These are phyloP conservation scores for Neoboletus brunneissimus DNA, from an alignment of 768 basidiomycete genomes.

Conservation along the genomic window DNA sequence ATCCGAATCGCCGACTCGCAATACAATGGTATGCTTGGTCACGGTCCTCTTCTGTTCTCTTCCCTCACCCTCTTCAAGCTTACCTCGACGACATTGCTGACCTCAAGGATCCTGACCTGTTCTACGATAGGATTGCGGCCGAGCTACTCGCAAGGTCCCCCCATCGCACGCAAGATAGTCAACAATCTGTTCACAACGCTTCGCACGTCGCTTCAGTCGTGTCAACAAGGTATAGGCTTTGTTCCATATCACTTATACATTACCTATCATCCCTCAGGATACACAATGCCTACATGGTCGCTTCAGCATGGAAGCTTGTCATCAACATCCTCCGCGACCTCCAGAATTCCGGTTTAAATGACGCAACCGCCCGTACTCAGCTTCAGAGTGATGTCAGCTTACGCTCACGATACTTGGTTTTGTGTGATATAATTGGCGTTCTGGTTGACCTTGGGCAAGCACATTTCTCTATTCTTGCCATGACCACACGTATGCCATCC, in stretches of 20 bases:
- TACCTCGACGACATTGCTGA: slow-evolving; percentile 68
- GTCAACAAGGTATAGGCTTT: slow-evolving; percentile 49
- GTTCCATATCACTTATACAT: background rate
- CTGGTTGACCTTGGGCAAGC: slow-evolving; percentile 62
- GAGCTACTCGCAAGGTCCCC: slow-evolving; percentile 56
- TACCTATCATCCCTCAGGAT: slow-evolving; percentile 44
- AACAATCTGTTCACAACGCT: slow-evolving; percentile 37
- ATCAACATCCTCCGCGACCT: slow-evolving; percentile 54
- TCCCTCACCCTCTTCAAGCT: slow-evolving; percentile 37
- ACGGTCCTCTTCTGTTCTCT: background rate
- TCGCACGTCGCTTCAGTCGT: slow-evolving; percentile 56
- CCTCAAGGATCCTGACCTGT: slow-evolving; percentile 64
- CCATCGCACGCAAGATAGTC: slow-evolving; percentile 23
- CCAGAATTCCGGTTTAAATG: slow-evolving; percentile 51
- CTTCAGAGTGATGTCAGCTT: slow-evolving; percentile 51
- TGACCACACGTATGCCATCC: slow-evolving; percentile 57
- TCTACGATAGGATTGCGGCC: slow-evolving; percentile 51
- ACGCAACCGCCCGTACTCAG: slow-evolving; percentile 49
- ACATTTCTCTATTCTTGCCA: slow-evolving; percentile 66
- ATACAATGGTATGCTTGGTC: slow-evolving; percentile 51
- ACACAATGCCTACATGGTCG: slow-evolving; percentile 79
- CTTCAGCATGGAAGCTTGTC: slow-evolving; percentile 82
- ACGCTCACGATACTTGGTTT: slow-evolving; percentile 56
- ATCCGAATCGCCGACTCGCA: slow-evolving; percentile 73
- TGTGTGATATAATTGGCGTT: slow-evolving; percentile 60